These are phyloP conservation scores for Suillus fuscotomentosus DNA, from an alignment of 768 basidiomycete genomes.

Conservation along the genomic window DNA sequence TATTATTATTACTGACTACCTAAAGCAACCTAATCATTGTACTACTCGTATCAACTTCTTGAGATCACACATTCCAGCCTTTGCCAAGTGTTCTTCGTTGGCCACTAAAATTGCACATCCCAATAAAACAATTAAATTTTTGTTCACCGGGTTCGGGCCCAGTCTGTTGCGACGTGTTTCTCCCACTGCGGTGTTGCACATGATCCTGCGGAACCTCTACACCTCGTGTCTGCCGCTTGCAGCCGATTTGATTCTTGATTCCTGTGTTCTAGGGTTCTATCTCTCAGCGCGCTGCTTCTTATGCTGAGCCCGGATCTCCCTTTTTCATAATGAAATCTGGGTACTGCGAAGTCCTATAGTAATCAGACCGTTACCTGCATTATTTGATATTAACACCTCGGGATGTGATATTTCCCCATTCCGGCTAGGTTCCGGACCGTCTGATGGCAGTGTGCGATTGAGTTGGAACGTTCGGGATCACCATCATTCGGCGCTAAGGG, in stretches of 20 bases:
- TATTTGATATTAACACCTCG: constrained; percentile 1
- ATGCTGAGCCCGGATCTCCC: constrained; percentile 2
- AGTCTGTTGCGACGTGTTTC: constrained; percentile 17
- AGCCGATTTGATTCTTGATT: constrained; percentile 16
- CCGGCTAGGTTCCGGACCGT: neutral
- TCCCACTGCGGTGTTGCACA: constrained; percentile 13
- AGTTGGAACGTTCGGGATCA: neutral
- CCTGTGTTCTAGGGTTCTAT: constrained; percentile 13
- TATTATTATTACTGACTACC: constrained; percentile 33
- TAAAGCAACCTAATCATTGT: constrained; percentile 28
- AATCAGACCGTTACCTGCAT: neutral
- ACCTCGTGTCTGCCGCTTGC: constrained; percentile 24
- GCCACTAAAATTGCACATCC: constrained; percentile 17
- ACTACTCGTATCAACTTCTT: constrained; percentile 23
- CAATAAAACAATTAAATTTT: constrained; percentile 16
- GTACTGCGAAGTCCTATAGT: neutral
- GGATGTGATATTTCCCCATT: neutral
- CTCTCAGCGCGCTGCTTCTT: constrained; percentile 11
- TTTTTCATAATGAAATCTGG: constrained; percentile 4
- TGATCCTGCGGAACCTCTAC: constrained; percentile 19
- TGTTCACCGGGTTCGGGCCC: constrained; percentile 21
- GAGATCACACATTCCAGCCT: constrained; percentile 13
- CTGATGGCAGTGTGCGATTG: neutral
- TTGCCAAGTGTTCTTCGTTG: constrained; percentile 11
- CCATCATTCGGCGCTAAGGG: neutral